phyloP scores from a whole-genome alignment of 1,139 yeast species.

The Suhomyces bribrorum region DNA sequence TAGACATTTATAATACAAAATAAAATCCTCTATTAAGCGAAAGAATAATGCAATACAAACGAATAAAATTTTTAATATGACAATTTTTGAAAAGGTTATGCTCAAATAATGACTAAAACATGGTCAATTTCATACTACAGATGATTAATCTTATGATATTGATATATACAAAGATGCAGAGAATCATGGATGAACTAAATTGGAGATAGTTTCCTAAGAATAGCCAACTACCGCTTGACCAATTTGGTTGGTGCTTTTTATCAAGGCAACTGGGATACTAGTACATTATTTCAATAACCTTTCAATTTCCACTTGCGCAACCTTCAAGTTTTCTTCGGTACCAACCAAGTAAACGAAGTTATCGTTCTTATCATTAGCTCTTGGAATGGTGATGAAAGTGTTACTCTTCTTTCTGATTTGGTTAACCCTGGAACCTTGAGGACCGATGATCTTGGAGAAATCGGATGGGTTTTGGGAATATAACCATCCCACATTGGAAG shows the following conservation, averaged over 20 bases:
- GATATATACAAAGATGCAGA: background rate
- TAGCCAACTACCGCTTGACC: too few species aligned
- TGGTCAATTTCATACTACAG: background rate
- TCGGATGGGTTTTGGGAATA: conserved; percentile 34
- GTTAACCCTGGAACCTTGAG: conserved; percentile 70
- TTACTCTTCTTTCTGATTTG: conserved; percentile 60
- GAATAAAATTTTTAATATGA: too few species aligned
- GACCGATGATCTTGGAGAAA: conserved; percentile 70
- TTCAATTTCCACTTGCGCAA: conserved; percentile 32
- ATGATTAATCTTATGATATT: background rate
- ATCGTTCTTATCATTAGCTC: conserved; percentile 50
- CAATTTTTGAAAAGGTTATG: too few species aligned
- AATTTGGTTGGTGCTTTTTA: too few species aligned
- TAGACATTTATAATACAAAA: background rate
- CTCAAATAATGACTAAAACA: too few species aligned
- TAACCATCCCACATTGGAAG: conserved; percentile 41
- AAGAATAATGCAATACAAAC: too few species aligned
- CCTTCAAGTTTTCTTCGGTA: conserved; percentile 29
- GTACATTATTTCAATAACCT: conserved; percentile 14
- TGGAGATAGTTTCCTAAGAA: too few species aligned
- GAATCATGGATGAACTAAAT: too few species aligned
- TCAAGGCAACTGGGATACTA: too few species aligned
- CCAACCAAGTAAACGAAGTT: conserved; percentile 40
- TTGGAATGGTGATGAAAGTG: conserved; percentile 66
- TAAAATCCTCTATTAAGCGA: too few species aligned